Percentiles rank a stretch among this genome's conserved stretches.
Evolutionary conservation across 768 basidiomycete genomes (phyloP).

Genomic region (Rubroboletus pulcherrimus): DNA sequence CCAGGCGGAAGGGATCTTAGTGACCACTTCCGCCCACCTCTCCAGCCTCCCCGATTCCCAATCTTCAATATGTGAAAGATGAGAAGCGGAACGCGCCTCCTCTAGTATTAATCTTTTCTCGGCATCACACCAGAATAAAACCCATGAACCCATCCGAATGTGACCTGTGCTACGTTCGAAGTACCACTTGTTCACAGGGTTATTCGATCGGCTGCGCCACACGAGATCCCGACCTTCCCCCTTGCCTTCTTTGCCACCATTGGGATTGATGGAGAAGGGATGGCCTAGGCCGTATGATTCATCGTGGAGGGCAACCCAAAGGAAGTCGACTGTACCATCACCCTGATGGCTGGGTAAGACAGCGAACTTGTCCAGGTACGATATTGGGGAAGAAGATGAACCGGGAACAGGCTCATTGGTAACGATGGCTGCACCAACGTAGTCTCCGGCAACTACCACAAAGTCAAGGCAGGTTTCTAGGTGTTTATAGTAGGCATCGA

Average conservation of each 20-base stretch:
- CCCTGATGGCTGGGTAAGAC: constrained; percentile 94
- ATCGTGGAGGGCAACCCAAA: constrained; percentile 98
- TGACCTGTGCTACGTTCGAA: constrained; percentile 95
- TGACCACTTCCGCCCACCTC: constrained; percentile 64
- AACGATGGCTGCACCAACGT: constrained; percentile 91
- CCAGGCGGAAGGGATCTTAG: constrained; percentile 80
- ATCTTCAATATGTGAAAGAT: constrained; percentile 67
- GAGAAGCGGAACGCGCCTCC: constrained; percentile 59
- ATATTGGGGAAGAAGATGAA: constrained; percentile 46
- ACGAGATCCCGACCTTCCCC: constrained; percentile 94
- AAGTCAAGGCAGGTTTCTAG: constrained; percentile 81
- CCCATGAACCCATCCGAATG: constrained; percentile 80
- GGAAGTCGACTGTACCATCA: constrained; percentile 97
- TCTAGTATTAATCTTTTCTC: constrained; percentile 78
- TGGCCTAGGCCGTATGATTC: constrained; percentile 97
- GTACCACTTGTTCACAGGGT: constrained; percentile 99
- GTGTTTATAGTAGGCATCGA: constrained; percentile 72
- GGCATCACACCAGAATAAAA: constrained; percentile 97
- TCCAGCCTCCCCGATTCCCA: constrained; percentile 73
- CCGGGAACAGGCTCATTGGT: constrained; percentile 56
- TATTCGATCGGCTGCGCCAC: constrained; percentile 90
- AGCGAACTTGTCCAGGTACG: constrained; percentile 98
- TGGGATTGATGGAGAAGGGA: constrained; percentile 90
- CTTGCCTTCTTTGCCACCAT: constrained; percentile 85
- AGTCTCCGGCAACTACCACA: constrained; percentile 91